Evolutionary conservation across 208 protist species (phyloP), one percentile per base, ranked within the genome.

Genomic region (Acanthamoeba castellanii): DNA sequence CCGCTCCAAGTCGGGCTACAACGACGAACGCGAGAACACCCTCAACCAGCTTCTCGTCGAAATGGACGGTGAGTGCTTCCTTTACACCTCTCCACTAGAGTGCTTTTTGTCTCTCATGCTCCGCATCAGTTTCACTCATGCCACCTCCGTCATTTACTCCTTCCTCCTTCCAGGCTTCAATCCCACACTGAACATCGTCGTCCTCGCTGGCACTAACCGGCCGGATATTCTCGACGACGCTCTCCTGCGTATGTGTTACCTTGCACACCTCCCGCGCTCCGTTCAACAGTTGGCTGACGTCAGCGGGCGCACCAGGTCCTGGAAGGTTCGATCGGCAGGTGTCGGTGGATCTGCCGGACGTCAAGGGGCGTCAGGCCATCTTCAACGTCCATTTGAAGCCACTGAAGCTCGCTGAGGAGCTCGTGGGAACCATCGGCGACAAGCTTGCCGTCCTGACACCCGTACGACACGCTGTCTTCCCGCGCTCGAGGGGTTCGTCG

Each of bases 1-100:
- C 52, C 74, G 92, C n/a, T 85, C 74, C 50, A 95, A 95, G 72
- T 97, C 97, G 22, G 96, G 97, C 45, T 95, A 95, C n/a, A 98
- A 99, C 85, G 98, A 98, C 89, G 98, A 99, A 95, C 96, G 98
- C 59, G 98, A 99, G 94, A 98, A 98, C 85, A 99, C 99, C 16
- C 97, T 99, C 37, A 99, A 99, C 97, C 99, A 99, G 95, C 98
- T 99, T 61, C 97, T 99, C 14, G 98, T 99, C 11, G 99, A 99
- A 96, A 99, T 99, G 97, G 99, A 99, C 97, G 99, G 99, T 95
- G 25, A 18, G 61, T 87, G 27, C 55, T n/a, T 70, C 18, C 85
- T 37, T 37, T 22, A 45, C 57, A 30, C 37, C 37, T n/a, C 34
- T 94, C 25, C 42, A 89, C 68, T 9, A 87, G 13, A 87, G 14